Base-by-base conservation (phyloP, 106 monocot species). In the Dendrobium officinale region DNA sequence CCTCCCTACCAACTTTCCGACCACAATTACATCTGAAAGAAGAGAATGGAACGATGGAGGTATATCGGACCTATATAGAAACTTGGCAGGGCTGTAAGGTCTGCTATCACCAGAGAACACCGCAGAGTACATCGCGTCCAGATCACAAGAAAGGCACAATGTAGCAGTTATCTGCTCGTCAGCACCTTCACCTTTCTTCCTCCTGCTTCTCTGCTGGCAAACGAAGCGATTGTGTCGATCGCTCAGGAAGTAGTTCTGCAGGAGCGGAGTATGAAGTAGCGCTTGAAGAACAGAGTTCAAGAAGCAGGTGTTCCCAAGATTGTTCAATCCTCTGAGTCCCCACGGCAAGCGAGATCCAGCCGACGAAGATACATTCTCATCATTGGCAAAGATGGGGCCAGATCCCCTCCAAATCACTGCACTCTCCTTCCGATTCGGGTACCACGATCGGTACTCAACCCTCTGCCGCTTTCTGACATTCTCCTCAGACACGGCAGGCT, bases 251-350 rank as follows among this genome's bases (percentile, higher is more conserved):
- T 86, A 95, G 79, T 95, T 95, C 70, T 94, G 70, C 18, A 95
- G 44, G 26, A 89, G 91, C 72, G 94, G 92, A 40, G 92, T 84
- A 82, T 95, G 97, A 42, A 98, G 80, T 67, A 98, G 81, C 4
- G 88, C 94, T 84, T 98, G 97, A 72, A 98, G 80, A 41, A 98
- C 95, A 10, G 97, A 98, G 91, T 92, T 92, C 94, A 98, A 92
- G 79, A 98, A 98, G 83, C 97, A 98, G 0, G 97, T 98, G 85
- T 90, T 98, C 64, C 97, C 97, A 19, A 98, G 84, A 58, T 98
- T 98, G 77, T 95, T 98, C 81, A 98, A 75, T 18, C 97, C 97
- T 26, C 97, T 78, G 55, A 98, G 58, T 16, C 97, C 97, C 85
- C 83, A 85, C 9, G 86, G 86, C 66, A 66, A 22, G 42, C 49